Evolutionary conservation across 2,329 filamentous ascomycete species (phyloP).

Genomic region (Remersonia thermophila): DNA sequence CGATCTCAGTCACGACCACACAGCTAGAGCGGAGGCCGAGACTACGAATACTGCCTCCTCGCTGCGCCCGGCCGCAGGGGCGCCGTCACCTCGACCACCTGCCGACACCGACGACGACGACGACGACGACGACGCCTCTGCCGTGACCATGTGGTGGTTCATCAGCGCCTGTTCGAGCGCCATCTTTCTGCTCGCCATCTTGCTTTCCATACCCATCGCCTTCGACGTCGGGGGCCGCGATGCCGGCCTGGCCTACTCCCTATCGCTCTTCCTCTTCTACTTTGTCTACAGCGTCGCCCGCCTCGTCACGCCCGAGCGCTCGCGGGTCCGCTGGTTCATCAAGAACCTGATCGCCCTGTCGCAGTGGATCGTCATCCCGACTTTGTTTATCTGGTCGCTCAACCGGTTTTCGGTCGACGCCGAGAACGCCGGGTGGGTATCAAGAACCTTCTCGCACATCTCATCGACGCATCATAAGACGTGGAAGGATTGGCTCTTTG

Average conservation of each 20-base stretch:
- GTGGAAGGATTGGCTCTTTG: conserved; percentile 76
- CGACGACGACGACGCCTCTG: not conserved
- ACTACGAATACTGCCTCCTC: not conserved
- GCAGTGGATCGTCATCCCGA: conserved; percentile 79
- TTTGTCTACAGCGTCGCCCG: conserved; percentile 73
- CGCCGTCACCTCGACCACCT: conserved; percentile 1
- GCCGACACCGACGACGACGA: no score
- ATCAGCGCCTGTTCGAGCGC: conserved; percentile 68
- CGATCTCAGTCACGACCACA: not conserved
- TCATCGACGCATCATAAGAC: conserved; percentile 43
- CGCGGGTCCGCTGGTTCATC: conserved; percentile 60
- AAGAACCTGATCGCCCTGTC: conserved; percentile 57
- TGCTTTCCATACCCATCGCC: conserved; percentile 90
- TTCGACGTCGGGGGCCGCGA: conserved; percentile 96
- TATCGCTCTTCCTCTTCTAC: conserved; percentile 82
- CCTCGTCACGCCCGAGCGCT: conserved; percentile 66
- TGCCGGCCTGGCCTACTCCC: conserved; percentile 85
- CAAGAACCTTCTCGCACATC: conserved; percentile 60
- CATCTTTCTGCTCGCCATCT: conserved; percentile 79
- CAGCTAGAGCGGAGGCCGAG: not conserved
- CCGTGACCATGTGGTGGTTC: conserved; percentile 59
- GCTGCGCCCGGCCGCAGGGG: conserved; percentile 8
- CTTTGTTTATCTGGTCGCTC: conserved; percentile 84
- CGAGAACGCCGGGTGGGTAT: conserved; percentile 67
- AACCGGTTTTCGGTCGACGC: conserved; percentile 90